These are phyloP conservation scores for Centrapalus pauciflorus DNA, from an alignment of 129 eudicot species.

Conservation along the genomic window DNA sequence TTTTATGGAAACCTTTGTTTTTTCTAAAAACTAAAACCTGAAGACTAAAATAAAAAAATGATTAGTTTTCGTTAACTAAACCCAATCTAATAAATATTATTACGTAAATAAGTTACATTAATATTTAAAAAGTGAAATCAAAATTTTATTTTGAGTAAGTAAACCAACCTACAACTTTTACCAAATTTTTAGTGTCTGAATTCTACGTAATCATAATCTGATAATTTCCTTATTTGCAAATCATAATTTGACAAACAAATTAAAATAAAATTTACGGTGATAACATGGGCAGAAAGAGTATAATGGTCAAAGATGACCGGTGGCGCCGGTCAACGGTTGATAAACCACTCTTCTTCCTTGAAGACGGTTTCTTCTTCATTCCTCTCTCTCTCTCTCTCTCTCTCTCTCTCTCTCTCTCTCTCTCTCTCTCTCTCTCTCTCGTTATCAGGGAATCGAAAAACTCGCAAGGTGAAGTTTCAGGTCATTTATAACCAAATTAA, in stretches of 20 bases:
- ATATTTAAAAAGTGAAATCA: not conserved
- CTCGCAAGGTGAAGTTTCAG: not conserved
- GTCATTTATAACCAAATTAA: not conserved
- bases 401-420: not conserved
- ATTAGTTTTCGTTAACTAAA: too few species aligned
- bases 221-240: too few species aligned
- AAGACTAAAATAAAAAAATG: too few species aligned
- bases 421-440: not conserved
- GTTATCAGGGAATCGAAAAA: not conserved
- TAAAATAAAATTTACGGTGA: not conserved
- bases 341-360: constrained; percentile 31
- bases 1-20: too few species aligned
- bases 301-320: constrained; percentile 72
- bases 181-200: too few species aligned
- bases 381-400: not conserved
- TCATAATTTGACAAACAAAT: too few species aligned
- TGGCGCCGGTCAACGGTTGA: constrained; percentile 69
- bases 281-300: not conserved
- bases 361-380: constrained; percentile 27
- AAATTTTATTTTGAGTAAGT: too few species aligned
- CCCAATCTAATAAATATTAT: too few species aligned
- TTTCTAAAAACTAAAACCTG: too few species aligned
- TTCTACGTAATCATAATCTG: too few species aligned
- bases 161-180: too few species aligned
- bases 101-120: too few species aligned